These are phyloP conservation scores for Neurospora sp. DNA, from an alignment of 495 filamentous ascomycete genomes.

Conservation along the genomic window DNA sequence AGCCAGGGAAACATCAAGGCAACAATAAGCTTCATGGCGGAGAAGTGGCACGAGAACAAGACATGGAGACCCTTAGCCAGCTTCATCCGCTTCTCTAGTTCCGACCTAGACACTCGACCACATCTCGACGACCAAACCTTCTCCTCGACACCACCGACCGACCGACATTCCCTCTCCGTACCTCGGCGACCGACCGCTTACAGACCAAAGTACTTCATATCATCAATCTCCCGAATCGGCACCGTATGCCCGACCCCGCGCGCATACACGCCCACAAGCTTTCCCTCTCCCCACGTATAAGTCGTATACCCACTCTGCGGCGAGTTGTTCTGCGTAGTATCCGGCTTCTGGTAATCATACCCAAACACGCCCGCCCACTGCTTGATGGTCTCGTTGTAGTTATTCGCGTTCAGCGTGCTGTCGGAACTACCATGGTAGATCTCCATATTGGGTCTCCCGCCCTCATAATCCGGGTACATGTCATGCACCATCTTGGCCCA, in stretches of 20 bases:
- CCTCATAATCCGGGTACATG: constrained; percentile 36
- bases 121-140: neutral
- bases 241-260: constrained; percentile 16
- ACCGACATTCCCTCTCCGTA: neutral
- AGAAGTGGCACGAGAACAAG: too few species aligned
- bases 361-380: constrained; percentile 42
- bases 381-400: constrained; percentile 42
- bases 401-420: constrained; percentile 28
- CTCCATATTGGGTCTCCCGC: constrained; percentile 37
- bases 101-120: neutral
- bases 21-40: too few species aligned
- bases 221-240: constrained; percentile 12
- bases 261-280: constrained; percentile 12
- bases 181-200: neutral
- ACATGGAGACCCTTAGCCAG: too few species aligned
- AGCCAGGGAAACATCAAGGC: too few species aligned
- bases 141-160: neutral
- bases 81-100: too few species aligned
- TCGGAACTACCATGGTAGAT: constrained; percentile 41
- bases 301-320: constrained; percentile 13
- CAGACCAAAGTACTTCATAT: constrained; percentile 16
- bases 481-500: too few species aligned
- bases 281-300: constrained; percentile 9
- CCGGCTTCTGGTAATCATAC: constrained; percentile 9
- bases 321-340: constrained; percentile 4